Evolutionary conservation across 768 basidiomycete genomes (phyloP), one percentile per base, ranked within the genome.

Genomic region (Boletellus ananas): DNA sequence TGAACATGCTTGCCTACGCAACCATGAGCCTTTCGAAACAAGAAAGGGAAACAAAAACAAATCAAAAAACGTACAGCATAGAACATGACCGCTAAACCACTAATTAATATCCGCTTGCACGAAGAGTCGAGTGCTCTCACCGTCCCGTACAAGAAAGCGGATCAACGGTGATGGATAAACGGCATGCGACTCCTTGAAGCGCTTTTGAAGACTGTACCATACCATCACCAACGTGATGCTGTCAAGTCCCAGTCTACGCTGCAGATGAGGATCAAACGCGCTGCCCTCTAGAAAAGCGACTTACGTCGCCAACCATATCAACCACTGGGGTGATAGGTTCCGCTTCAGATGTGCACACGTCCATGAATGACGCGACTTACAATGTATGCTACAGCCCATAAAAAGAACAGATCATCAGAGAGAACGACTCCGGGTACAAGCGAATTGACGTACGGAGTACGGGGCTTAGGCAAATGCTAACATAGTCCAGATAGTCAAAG

Each of bases 61-160:
- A 16, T 6, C 6, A 23, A 14, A 29, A 34, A 29, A 6, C 52
- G 2, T 45, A 56, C 48, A 17, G 12, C 10, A 17, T 50, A 54
- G 39, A 54, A 57, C 6, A 47, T 2, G 13, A 47, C 5, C 18
- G 52, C 55, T 56, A n/a, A 39, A 37, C 8, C 10, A 34, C 4
- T 2, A 0, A 23, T 54, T 45, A 54, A 14, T 12, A 18, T 34
- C 6, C 8, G 6, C 20, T 20, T 9, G 1, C n/a, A 29, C 43
- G 16, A 21, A 18, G 3, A 3, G 36, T 37, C 25, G 17, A 41
- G n/a, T 6, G 20, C 17, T 23, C 51, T 40, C 41, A 52, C 54
- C 46, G 13, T 55, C 54, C 1, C 58, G 43, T 13, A 54, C 25
- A 21, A 60, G 55, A 3, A 48, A 13, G 5, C 2, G 41, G 7